Evolutionary conservation across 1,139 yeast genomes (phyloP).

Genomic region (Yamadazyma dushanensis): DNA sequence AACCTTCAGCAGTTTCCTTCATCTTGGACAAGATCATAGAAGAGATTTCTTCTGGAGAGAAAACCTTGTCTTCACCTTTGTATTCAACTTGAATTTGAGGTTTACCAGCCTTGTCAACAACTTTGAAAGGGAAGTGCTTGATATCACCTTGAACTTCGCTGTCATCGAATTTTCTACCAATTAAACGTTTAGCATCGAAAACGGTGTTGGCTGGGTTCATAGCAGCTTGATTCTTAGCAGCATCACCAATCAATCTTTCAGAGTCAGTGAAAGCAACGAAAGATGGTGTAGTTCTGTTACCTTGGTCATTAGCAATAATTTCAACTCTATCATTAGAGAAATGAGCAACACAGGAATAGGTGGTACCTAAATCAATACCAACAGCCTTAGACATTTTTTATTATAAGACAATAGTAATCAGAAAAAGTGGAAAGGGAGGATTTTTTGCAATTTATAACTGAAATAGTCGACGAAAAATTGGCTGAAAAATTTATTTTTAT

Average conservation of each 20-base stretch:
- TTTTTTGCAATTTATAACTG: conserved; percentile 7
- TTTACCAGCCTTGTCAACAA: conserved; percentile 79
- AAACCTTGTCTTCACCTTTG: conserved; percentile 89
- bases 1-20: conserved; percentile 98
- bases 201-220: conserved; percentile 95
- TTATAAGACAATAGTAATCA: conserved; percentile 3
- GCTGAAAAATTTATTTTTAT: conserved; percentile 9
- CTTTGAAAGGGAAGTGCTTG: conserved; percentile 97
- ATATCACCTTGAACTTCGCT: conserved; percentile 92
- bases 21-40: conserved; percentile 96
- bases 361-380: conserved; percentile 99
- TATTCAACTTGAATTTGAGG: conserved; percentile 92
- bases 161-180: conserved; percentile 92
- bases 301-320: conserved; percentile 98
- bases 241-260: conserved; percentile 98
- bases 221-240: conserved; percentile 99
- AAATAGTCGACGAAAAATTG: conserved; percentile 7
- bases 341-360: conserved; percentile 98
- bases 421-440: conserved; percentile 2
- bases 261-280: conserved; percentile 96
- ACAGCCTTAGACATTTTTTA: conserved; percentile 55
- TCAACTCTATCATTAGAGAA: conserved; percentile 80
- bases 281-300: conserved; percentile 98
- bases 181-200: conserved; percentile 97
- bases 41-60: conserved; percentile 97